Base-by-base conservation (phyloP, 2,329 filamentous ascomycete species). In the Thielaviopsis punctulata region DNA sequence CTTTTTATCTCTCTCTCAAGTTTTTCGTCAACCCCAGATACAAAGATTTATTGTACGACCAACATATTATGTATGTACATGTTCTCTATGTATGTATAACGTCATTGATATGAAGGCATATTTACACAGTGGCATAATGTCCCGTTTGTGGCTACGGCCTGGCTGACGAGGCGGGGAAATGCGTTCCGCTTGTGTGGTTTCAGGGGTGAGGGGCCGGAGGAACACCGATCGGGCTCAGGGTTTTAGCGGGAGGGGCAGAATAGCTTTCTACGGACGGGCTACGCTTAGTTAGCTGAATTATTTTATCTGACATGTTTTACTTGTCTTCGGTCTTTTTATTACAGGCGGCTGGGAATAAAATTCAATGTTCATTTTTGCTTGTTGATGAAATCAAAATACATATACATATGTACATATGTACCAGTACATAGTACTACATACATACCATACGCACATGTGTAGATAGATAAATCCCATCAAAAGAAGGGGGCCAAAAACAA, bases 141-240 rank as follows among this genome's bases (percentile, higher is more conserved):
- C 3, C 30, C 5, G n/a, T n/a, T 4, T 4, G 13, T n/a, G n/a
- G 30, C 30, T 36, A 36, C 30, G 10, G 30, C 30, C 13, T 36
- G 2, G 13, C n/a, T 3, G n/a, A 15, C 12, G 30, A 36, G 30
- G 30, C 30, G 30, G 30, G 30, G 30, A 36, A 36, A 36, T 4
- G 13, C 30, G 30, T 15, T 36, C 30, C 13, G 30, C 30, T 36
- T 36, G 39, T 22, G 48, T 30, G 33, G 48, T 39, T 54, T 54
- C 41, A 51, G 45, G 44, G 52, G 45, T 30, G 41, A 53, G 52
- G 48, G 48, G 48, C 52, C 52, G 52, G 52, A 53, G 52, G 48
- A 53, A 19, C 52, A 53, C 52, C 52, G 52, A 53, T 51, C 47
- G 39, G 27, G 19, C 23, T 47, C 52, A 50, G 52, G 52, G 52